Evolutionary conservation across 2,329 filamentous ascomycete genomes (phyloP), one percentile per base, ranked within the genome.

Genomic region (Cercospora zeina): DNA sequence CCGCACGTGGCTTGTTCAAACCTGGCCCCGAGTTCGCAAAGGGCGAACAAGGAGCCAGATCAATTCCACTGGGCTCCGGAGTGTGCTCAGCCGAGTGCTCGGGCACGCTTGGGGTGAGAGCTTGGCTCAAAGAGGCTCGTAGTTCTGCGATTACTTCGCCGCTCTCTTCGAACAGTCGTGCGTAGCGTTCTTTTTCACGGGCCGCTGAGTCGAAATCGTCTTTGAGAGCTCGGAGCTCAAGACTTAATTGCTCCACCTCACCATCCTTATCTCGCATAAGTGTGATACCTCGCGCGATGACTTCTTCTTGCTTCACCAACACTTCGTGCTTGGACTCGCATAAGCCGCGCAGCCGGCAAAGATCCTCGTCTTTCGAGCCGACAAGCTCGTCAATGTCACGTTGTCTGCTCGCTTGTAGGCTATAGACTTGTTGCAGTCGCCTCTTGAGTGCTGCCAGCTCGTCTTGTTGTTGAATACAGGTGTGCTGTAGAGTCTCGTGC

Each of bases 271-370:
- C 57, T 47, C 67, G 54, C 49, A 71, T 59, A 27, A 71, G 58
- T 13, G 39, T 58, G 13, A 65, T 67, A 34, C 69, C 67, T 14
- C 68, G 31, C 31, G 60, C 61, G 39, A 73, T 71, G 53, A 71
- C 66, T 24, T 67, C 50, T 36, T 70, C 66, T 59, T 72, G 70
- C 49, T 67, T 61, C n/a, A 59, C 34, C 8, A 66, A 54, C 19
- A 73, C 49, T 9, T 56, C 65, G 53, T 70, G 65, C 45, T 71
- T 71, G 19, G 69, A 60, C 50, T 70, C 69, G 53, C 65, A 70
- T 24, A 71, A 67, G 9, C 64, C 65, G 13, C 66, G 62, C 42
- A 70, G 39, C 19, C 60, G 42, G 16, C 34, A 33, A 51, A 70
- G 58, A 55, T 70, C 67, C 7, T 65, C 51, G 8, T 68, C 66